A percentile compares a stretch with the other conserved stretches of the same genome.
Evolutionary conservation across 75 land plant genomes (phyloP).

Genomic region (Picea sitchensis): DNA sequence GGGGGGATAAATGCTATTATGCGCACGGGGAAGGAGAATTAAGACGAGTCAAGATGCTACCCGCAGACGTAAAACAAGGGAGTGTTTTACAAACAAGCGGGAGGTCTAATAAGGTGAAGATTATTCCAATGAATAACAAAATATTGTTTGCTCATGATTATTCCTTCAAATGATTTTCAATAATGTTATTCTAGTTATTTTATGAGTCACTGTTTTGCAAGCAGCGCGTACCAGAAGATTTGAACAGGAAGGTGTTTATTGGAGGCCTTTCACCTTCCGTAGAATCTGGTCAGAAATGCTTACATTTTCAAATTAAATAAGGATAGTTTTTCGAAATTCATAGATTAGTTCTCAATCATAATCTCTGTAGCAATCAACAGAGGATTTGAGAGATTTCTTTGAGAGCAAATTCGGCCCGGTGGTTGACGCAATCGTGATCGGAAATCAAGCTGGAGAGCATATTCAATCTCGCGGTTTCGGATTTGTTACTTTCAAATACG

Average conservation of each 20-base stretch:
- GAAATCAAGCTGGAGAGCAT: conserved; percentile 35
- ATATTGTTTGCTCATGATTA: background rate
- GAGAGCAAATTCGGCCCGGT: conserved; percentile 63
- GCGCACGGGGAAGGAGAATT: conserved; percentile 41
- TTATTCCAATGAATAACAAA: background rate
- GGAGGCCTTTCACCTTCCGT: conserved; percentile 61
- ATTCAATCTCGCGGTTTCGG: conserved; percentile 64
- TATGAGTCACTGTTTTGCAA: background rate
- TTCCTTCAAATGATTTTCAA: background rate
- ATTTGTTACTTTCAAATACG: conserved; percentile 59
- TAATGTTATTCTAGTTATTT: background rate
- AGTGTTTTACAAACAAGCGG: no score
- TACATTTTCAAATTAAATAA: background rate
- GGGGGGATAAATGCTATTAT: conserved; percentile 55
- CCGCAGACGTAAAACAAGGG: background rate
- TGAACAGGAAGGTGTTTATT: conserved; percentile 51
- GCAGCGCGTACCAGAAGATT: conserved; percentile 17
- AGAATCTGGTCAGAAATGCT: conserved; percentile 46
- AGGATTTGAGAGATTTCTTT: conserved; percentile 44
- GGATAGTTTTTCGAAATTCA: background rate
- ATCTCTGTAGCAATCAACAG: conserved; percentile 22
- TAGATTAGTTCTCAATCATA: conserved; percentile 1
- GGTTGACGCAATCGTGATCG: conserved; percentile 52
- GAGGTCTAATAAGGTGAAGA: background rate
- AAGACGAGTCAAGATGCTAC: background rate